phyloP scores from a whole-genome alignment of 805 yeast species.

The Sungouiozyma ichnusensis region DNA sequence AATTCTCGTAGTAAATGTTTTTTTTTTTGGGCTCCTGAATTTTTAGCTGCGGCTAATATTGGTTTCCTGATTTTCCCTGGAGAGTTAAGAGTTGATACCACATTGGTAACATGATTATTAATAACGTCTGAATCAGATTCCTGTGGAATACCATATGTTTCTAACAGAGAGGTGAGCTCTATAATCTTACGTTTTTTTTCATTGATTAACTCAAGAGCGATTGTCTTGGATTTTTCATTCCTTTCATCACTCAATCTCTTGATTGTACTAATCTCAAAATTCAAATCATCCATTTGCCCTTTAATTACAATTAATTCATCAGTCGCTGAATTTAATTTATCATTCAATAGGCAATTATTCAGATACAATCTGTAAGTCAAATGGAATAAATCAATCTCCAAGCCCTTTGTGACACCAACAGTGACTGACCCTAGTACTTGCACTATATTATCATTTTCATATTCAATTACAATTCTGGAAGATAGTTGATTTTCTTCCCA shows the following conservation, averaged over 20 bases:
- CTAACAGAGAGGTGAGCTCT: conserved; percentile 9
- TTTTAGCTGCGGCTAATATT: not conserved
- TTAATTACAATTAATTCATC: not conserved
- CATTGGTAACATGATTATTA: conserved; percentile 11
- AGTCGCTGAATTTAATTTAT: conserved; percentile 1
- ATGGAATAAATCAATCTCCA: conserved; percentile 21
- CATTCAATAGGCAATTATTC: conserved; percentile 10
- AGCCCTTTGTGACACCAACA: conserved; percentile 6
- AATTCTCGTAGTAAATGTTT: not conserved
- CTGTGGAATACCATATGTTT: not conserved
- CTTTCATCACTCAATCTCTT: conserved; percentile 13
- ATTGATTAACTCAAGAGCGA: conserved; percentile 17
- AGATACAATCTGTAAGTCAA: conserved; percentile 12
- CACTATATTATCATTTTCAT: conserved; percentile 8
- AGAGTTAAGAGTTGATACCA: conserved; percentile 14
- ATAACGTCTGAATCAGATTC: conserved; percentile 12
- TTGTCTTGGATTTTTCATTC: conserved; percentile 14
- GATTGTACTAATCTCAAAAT: conserved; percentile 7
- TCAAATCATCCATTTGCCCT: conserved; percentile 2
- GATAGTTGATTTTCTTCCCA: conserved; percentile 2
- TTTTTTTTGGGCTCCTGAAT: conserved; percentile 1
- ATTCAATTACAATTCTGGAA: conserved; percentile 17
- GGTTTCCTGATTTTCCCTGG: conserved; percentile 17
- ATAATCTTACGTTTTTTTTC: conserved; percentile 20
- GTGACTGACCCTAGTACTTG: conserved; percentile 17